Evolutionary conservation across 305 asterid species (phyloP).

Genomic region (Solanum hybrid): DNA sequence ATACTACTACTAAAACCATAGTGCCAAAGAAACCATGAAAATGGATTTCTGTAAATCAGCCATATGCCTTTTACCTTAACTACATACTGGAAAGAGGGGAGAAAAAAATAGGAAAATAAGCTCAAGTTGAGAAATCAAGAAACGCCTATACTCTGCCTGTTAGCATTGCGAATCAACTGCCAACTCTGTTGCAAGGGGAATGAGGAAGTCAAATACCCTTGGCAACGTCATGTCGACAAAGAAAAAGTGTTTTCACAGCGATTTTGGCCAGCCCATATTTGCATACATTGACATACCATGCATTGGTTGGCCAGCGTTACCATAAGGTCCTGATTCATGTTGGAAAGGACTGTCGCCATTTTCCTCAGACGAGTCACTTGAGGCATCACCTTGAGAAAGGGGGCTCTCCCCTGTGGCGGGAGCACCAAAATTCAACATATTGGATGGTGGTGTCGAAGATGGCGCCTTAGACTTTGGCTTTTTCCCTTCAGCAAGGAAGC

Average conservation of each 20-base stretch:
- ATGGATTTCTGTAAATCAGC: conserved; percentile 2
- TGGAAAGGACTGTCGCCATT: conserved; percentile 36
- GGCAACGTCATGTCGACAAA: conserved; percentile 10
- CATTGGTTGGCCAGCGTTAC: conserved; percentile 33
- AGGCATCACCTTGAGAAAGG: conserved; percentile 50
- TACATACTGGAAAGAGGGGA: background rate
- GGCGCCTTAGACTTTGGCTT: conserved; percentile 35
- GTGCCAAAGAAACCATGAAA: background rate
- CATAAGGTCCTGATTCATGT: conserved; percentile 31
- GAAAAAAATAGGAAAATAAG: background rate
- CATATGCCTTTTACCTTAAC: background rate
- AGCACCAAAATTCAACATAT: conserved; percentile 45
- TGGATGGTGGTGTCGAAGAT: conserved; percentile 30
- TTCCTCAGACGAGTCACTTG: conserved; percentile 64
- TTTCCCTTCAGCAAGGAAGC: conserved; percentile 74
- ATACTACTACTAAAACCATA: conserved; percentile 1
- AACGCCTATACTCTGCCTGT: background rate
- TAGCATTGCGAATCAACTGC: background rate
- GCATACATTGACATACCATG: conserved; percentile 52
- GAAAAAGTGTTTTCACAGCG: conserved; percentile 56
- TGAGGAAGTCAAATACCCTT: background rate
- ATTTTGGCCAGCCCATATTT: conserved; percentile 60
- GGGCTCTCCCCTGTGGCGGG: conserved; percentile 33
- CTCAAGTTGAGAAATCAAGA: conserved; percentile 1
- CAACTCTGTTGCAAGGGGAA: conserved; percentile 1